Evolutionary conservation across 139 green algal genomes (phyloP).

Genomic region (Picocystis salinarum): DNA sequence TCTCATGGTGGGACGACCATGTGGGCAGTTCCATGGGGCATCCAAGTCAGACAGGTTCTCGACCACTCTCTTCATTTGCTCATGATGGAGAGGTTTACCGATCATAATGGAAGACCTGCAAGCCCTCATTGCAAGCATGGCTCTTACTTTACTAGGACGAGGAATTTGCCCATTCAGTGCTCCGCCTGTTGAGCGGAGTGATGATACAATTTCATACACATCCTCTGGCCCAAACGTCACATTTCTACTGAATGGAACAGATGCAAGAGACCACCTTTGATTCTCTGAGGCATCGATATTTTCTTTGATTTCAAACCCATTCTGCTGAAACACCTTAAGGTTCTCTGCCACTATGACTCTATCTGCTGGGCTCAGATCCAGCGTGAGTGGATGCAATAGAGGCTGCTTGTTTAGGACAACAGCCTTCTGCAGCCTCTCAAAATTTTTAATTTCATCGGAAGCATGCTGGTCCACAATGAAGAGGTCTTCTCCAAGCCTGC

Average conservation of each 20-base stretch:
- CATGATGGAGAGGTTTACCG: conserved; percentile 39
- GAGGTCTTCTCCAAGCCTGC: conserved; percentile 44
- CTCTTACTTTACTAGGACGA: conserved; percentile 39
- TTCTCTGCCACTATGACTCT: conserved; percentile 32
- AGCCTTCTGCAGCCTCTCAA: conserved; percentile 49
- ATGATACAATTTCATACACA: conserved; percentile 21
- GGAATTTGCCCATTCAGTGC: conserved; percentile 1
- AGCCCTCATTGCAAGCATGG: conserved; percentile 77
- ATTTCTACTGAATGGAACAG: conserved; percentile 37
- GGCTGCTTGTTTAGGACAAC: conserved; percentile 58
- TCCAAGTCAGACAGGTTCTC: conserved; percentile 44
- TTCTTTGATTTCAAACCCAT: conserved; percentile 83
- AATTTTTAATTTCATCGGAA: conserved; percentile 87
- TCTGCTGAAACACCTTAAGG: conserved; percentile 43
- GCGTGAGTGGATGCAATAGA: conserved; percentile 38
- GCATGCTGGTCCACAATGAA: conserved; percentile 92
- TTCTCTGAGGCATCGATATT: not conserved
- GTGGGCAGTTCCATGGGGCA: conserved; percentile 90
- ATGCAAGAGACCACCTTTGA: conserved; percentile 8
- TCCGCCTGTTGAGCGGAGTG: not conserved
- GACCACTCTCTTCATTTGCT: conserved; percentile 50
- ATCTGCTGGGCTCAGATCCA: conserved; percentile 29
- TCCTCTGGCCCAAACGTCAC: conserved; percentile 37
- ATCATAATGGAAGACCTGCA: conserved; percentile 90
- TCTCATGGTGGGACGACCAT: conserved; percentile 90